Evolutionary conservation across 2,329 filamentous ascomycete species (phyloP), one percentile per base, ranked within the genome.

Genomic region (Herpotrichia juniperi): DNA sequence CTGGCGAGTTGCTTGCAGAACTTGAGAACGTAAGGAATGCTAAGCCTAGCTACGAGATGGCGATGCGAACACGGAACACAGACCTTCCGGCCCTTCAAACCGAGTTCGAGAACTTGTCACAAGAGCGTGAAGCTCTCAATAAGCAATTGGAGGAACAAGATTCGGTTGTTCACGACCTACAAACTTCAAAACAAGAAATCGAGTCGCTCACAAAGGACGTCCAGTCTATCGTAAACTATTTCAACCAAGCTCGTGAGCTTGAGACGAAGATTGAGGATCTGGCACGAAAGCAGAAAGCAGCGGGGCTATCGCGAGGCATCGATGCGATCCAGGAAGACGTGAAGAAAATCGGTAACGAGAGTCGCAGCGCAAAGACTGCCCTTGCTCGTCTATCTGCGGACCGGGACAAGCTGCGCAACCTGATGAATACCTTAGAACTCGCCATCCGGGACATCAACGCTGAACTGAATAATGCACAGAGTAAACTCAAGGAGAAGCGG

Each of bases 311-410:
- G 12, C 85, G 90, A 56, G 90, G 89, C 25, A 82, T 91, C 6
- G 90, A 96, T 48, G 90, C 94, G 59, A 92, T 97, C 47, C 89
- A 94, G 62, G 87, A 90, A 47, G 84, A 92, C 42, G 84, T 92
- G 55, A 85, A 85, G 42, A 75, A 78, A 16, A 81, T 87, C 50
- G 83, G 83, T 17, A 90, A 92, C 54, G 85, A 90, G 66, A 81
- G 86, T 59, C 84, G 87, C 48, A 76, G 76, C 19, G 75, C 86
- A 24, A 91, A 90, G 67, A 79, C 79, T 35, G 82, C 79, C 37
- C 80, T 93, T 11, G 74, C 82, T 6, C 89, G 89, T 62, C 74
- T 96, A 26, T 84, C 81, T 0, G 77, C 76, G 11, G 90, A 94
- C 28, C 87, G 84, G 59, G 90, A 96, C 59, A 85, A 89, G 32